Evolutionary conservation across 1,284 basidiomycete species (phyloP), one percentile per base, ranked within the genome.

Genomic region (Farysia itapuensis): DNA sequence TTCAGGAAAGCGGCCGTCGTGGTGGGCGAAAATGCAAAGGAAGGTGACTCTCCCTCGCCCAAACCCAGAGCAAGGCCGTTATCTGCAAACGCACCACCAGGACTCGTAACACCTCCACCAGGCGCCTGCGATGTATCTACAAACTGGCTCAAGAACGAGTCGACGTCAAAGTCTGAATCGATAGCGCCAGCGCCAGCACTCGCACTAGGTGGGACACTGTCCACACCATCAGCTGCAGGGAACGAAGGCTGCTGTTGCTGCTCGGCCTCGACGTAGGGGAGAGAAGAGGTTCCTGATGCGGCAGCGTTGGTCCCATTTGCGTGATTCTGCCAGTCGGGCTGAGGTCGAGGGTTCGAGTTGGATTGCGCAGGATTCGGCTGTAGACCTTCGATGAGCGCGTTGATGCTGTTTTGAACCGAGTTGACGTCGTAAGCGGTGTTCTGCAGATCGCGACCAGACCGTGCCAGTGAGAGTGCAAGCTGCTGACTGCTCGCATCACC

Each of bases 361-460:
- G 25, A 28, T 31, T 43, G 37, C 14, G 37, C 43, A 16, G 67
- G 57, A 26, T 69, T 85, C 28, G 89, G 78, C 2, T 87, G 87
- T 45, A 88, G 81, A 41, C 82, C 82, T 65, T 85, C 81, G 34
- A 90, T 86, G 28, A 91, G 80, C 11, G 83, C 82, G 50, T 89
- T 84, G 54, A 92, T 86, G 57, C 83, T 85, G 26, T 80, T 81
- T 64, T 88, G 84, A 41, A 91, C 78, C 32, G 83, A 81, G 52
- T 86, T 84, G 21, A 90, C 86, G 46, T 89, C 86, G 34, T 81
- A 80, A 41, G 85, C 83, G 35, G 90, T 86, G 47, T 85, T 85
- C 20, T 82, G 72, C 0, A 87, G 80, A 37, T 82, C 57, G n/a
- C 49, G 41, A 14, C 53, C 22, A 4, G 48, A 45, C 11, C 59